These are phyloP conservation scores for Aquilaria yunnanensis DNA, from an alignment of 345 rosid species.

Conservation along the genomic window DNA sequence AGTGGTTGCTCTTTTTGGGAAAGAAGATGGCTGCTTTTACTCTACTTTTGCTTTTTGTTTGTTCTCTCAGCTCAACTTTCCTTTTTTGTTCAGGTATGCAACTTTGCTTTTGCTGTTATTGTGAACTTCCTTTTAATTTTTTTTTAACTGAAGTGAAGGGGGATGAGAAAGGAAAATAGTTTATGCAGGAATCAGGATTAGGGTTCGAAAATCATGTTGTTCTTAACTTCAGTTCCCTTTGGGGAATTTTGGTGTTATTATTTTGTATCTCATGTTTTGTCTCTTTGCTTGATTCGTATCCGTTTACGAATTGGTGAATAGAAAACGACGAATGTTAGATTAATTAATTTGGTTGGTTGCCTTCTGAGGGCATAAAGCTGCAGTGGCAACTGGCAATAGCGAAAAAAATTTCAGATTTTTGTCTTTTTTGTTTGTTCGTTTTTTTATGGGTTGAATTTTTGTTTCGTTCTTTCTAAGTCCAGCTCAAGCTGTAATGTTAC, in stretches of 20 bases:
- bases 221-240: constrained; percentile 2
- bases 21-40: constrained; percentile 41
- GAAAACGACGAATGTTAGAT: too few species aligned
- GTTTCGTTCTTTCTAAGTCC: too few species aligned
- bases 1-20: constrained; percentile 24
- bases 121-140: not conserved
- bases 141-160: not conserved
- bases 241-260: not conserved
- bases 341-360: too few species aligned
- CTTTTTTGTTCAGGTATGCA: constrained; percentile 41
- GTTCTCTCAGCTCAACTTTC: constrained; percentile 32
- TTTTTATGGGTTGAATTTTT: too few species aligned
- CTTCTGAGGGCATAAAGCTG: too few species aligned
- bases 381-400: too few species aligned
- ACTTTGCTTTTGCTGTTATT: not conserved
- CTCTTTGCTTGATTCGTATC: too few species aligned
- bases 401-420: too few species aligned
- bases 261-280: too few species aligned
- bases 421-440: too few species aligned
- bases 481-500: too few species aligned
- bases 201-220: constrained; percentile 14
- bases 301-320: too few species aligned
- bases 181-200: constrained; percentile 20
- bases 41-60: constrained; percentile 36
- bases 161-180: constrained; percentile 13